Evolutionary conservation across 1,284 basidiomycete species (phyloP), one percentile per base, ranked within the genome.

Genomic region (Apiotrichum sp.): DNA sequence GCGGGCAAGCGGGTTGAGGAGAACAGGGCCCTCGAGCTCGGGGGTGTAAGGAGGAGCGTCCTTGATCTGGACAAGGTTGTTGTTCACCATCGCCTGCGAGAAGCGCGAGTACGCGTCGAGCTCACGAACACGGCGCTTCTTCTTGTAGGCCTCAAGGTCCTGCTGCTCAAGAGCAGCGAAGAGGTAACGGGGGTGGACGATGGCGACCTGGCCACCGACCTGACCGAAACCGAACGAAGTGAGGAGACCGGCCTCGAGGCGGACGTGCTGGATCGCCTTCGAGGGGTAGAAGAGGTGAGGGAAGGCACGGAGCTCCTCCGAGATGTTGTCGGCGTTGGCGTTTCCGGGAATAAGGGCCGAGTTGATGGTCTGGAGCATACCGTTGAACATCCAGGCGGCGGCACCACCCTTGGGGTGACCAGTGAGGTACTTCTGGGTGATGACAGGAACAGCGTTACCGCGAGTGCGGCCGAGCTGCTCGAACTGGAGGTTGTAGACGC

Each of bases 191-290:
- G 96, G 92, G 77, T 98, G 87, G 55, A 98, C 74, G 65, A 97
- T 80, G 62, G 95, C 82, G 48, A 86, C 87, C 60, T 87, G 89
- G 61, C 95, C 96, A 62, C 95, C 96, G 64, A 97, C 93, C 83
- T 98, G 96, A 68, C 95, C 96, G 81, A 98, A 98, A 68, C 96
- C 96, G 79, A 98, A 98, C 16, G 93, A 97, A 3, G 95, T 97
- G 82, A 95, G 88, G 60, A 92, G 81, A 77, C 90, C 91, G 49
- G 88, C 88, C 59, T 88, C 86, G 68, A 98, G 86, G 58, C 90
- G 89, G 65, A 93, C 89, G 6, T 93, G 95, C 71, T 92, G 84
- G 68, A 98, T 92, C 4, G 92, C 84, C 78, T 89, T 93, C 44
- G 95, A 98, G 10, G 93, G 93, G 88, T 97, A 98, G 83, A 98